phyloP scores from a whole-genome alignment of 148 eudicot genomes.

The Chenopodium suecicum region DNA sequence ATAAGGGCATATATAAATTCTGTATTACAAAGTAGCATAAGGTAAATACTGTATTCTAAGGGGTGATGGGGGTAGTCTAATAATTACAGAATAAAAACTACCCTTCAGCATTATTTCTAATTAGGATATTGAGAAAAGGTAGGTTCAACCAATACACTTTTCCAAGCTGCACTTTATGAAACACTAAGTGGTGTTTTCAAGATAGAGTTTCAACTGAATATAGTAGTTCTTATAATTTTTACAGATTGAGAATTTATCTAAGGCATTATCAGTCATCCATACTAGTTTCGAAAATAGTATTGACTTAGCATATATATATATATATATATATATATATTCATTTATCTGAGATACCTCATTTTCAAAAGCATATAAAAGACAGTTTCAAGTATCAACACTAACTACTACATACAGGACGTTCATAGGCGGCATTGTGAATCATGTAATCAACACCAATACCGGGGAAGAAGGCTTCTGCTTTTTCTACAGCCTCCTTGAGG shows the following conservation, averaged over 20 bases:
- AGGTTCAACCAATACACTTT: neutral
- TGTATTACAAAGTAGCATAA: neutral
- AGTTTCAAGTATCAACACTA: neutral
- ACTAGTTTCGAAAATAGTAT: no score
- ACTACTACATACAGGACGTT: slow-evolving; percentile 77
- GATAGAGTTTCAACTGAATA: neutral
- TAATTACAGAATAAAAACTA: neutral
- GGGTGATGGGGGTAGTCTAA: neutral
- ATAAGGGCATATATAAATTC: neutral
- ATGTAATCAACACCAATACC: slow-evolving; percentile 77
- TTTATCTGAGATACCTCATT: neutral
- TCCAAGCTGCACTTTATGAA: neutral
- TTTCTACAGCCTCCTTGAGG: slow-evolving; percentile 63
- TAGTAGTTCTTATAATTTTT: neutral
- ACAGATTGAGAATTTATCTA: neutral
- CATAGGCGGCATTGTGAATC: slow-evolving; percentile 95
- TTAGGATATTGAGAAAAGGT: neutral
- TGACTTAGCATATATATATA: no score
- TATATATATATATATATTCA: no score
- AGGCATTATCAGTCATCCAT: neutral
- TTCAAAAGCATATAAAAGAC: neutral
- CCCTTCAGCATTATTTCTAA: neutral
- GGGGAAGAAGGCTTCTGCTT: slow-evolving; percentile 71
- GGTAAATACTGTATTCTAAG: neutral
- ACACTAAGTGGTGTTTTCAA: neutral